Percentiles rank a stretch among this genome's conserved stretches.
Conservation (phyloP, 106 monocot genomes). For the Posidonia australis region DNA sequence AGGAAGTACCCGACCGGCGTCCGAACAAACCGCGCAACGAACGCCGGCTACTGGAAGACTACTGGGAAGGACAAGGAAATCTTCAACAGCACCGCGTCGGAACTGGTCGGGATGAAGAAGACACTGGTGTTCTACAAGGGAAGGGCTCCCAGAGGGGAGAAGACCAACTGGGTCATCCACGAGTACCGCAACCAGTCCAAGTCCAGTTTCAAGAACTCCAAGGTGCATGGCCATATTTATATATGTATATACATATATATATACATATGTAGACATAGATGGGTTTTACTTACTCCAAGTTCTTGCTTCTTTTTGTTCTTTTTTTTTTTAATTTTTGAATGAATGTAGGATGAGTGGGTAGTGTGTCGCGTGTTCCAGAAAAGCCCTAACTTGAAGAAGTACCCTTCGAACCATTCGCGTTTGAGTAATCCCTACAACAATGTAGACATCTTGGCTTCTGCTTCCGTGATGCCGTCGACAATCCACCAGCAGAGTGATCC, state of each 20-base stretch:
- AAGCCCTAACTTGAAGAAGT: conserved; percentile 58
- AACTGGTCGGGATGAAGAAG: conserved; percentile 29
- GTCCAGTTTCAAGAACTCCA: conserved; percentile 6
- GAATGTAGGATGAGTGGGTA: conserved; percentile 73
- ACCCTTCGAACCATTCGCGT: conserved; percentile 6
- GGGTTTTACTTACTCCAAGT: too few relatives aligned
- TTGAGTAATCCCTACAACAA: background rate
- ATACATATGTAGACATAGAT: background rate
- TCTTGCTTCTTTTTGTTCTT: too few relatives aligned
- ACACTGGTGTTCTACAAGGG: conserved; percentile 30
- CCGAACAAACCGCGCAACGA: conserved; percentile 21
- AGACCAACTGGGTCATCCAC: conserved; percentile 28
- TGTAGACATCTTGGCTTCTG: background rate
- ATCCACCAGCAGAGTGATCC: background rate
- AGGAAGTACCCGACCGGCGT: conserved; percentile 19
- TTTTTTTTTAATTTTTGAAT: background rate
- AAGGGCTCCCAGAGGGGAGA: conserved; percentile 25
- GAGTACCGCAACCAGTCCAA: conserved; percentile 18
- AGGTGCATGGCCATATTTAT: too few relatives aligned
- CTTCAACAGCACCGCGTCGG: conserved; percentile 1
- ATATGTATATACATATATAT: background rate
- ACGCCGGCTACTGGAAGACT: conserved; percentile 22
- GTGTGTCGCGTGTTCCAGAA: conserved; percentile 81
- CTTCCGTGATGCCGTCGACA: background rate
- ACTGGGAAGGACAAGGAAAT: conserved; percentile 29